Percentiles rank a stretch among this genome's conserved stretches.
Conservation (phyloP, 805 yeast species). For the Starmerella powellii region DNA sequence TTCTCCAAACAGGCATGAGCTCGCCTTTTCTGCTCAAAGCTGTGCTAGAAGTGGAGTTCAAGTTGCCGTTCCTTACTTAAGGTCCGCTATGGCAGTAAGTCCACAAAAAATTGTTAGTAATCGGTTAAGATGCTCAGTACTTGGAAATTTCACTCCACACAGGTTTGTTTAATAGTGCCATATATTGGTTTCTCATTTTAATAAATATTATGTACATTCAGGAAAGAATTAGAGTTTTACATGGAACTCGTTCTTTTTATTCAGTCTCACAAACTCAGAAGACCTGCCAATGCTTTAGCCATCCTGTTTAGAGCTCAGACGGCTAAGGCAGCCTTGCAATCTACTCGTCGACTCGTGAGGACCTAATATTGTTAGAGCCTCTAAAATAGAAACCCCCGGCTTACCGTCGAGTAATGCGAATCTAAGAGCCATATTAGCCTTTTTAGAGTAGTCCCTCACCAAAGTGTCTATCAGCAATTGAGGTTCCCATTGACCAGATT, state of each 20-base stretch:
- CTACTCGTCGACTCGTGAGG: conserved; percentile 21
- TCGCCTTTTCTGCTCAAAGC: no score
- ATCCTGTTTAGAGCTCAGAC: neutral
- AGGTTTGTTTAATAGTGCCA: no score
- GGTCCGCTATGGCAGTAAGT: no score
- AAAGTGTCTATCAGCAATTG: conserved; percentile 1
- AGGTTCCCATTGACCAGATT: conserved; percentile 3
- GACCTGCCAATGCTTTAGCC: no score
- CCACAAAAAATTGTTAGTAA: no score
- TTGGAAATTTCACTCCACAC: no score
- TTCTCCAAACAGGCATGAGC: conserved; percentile 17
- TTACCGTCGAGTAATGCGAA: conserved; percentile 57
- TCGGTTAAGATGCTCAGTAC: no score
- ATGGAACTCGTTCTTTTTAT: neutral
- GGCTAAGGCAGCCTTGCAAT: neutral
- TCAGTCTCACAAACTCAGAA: neutral
- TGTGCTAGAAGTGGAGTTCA: neutral
- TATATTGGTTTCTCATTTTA: no score
- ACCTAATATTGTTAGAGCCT: conserved; percentile 43
- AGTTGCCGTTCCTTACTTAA: neutral
- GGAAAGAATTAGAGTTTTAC: no score
- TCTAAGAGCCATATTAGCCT: conserved; percentile 46
- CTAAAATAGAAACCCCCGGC: conserved; percentile 58
- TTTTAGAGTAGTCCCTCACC: conserved; percentile 12
- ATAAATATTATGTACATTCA: no score